These are phyloP conservation scores for Wickerhamomyces mucosus DNA, from an alignment of 805 yeast species.

Conservation along the genomic window DNA sequence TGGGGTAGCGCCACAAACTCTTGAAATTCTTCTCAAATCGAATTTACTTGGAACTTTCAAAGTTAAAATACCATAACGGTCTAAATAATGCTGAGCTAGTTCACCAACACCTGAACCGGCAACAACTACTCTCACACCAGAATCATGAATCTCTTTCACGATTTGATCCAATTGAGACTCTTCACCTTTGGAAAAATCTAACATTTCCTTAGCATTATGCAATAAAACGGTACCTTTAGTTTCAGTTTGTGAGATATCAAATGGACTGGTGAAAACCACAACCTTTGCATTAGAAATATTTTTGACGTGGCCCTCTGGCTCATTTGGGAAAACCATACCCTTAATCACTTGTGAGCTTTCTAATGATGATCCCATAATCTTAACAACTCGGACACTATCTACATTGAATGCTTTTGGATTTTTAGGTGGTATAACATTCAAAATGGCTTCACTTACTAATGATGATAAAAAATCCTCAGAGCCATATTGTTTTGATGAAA, in stretches of 20 bases:
- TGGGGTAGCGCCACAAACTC: conserved; percentile 97
- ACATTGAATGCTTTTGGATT: conserved; percentile 67
- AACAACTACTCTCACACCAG: conserved; percentile 80
- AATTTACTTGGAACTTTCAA: conserved; percentile 89
- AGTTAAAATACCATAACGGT: conserved; percentile 76
- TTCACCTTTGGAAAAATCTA: conserved; percentile 92
- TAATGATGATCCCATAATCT: conserved; percentile 88
- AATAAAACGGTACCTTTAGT: conserved; percentile 95
- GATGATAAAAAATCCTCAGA: conserved; percentile 68
- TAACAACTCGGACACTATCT: conserved; percentile 90
- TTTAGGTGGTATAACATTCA: conserved; percentile 64
- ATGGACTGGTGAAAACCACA: conserved; percentile 87
- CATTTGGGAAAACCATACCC: conserved; percentile 97
- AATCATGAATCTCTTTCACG: conserved; percentile 70
- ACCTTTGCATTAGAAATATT: conserved; percentile 57
- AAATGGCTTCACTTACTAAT: conserved; percentile 78
- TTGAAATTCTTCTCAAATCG: conserved; percentile 85
- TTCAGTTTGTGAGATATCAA: conserved; percentile 94
- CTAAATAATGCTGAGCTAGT: conserved; percentile 83
- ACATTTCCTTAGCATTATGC: conserved; percentile 95
- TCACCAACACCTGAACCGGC: conserved; percentile 96
- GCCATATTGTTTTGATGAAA: conserved; percentile 91
- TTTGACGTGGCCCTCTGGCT: conserved; percentile 89
- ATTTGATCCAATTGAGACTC: conserved; percentile 85
- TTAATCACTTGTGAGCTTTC: conserved; percentile 68